Conservation (phyloP, 208 protist genomes). For the Wallacemonas rigidus region DNA sequence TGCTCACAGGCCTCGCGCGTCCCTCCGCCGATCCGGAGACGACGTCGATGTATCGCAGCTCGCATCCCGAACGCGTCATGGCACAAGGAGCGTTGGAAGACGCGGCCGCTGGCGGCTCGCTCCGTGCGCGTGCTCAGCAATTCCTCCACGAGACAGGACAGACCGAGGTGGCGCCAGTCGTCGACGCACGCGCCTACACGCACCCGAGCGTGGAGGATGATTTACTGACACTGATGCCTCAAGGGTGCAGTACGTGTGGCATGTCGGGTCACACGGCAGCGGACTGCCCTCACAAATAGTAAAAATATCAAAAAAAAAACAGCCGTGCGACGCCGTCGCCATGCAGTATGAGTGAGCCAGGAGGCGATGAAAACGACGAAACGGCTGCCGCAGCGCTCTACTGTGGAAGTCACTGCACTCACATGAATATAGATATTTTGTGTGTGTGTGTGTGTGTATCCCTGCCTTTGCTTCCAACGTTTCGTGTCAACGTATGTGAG, state of each 20-base stretch:
- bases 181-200: neutral
- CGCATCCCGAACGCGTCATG: constrained; percentile 14
- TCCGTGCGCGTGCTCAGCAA: constrained; percentile 34
- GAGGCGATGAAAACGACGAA: too few relatives aligned
- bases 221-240: constrained; percentile 23
- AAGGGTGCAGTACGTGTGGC: constrained; percentile 64
- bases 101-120: constrained; percentile 23
- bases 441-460: too few relatives aligned
- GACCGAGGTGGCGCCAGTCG: neutral
- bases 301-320: neutral
- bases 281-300: constrained; percentile 44
- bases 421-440: too few relatives aligned
- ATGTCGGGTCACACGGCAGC: constrained; percentile 49
- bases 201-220: constrained; percentile 23
- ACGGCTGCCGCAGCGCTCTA: too few relatives aligned
- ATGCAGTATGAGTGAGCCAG: too few relatives aligned
- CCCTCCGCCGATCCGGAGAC: constrained; percentile 11
- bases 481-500: too few relatives aligned
- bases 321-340: too few relatives aligned
- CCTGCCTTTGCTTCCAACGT: too few relatives aligned
- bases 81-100: constrained; percentile 1
- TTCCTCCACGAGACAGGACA: constrained; percentile 17
- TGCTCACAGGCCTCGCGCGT: constrained; percentile 3
- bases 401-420: too few relatives aligned
- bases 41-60: constrained; percentile 13